Conservation (phyloP, 2,329 filamentous ascomycete genomes). For the Cercospora sp. region DNA sequence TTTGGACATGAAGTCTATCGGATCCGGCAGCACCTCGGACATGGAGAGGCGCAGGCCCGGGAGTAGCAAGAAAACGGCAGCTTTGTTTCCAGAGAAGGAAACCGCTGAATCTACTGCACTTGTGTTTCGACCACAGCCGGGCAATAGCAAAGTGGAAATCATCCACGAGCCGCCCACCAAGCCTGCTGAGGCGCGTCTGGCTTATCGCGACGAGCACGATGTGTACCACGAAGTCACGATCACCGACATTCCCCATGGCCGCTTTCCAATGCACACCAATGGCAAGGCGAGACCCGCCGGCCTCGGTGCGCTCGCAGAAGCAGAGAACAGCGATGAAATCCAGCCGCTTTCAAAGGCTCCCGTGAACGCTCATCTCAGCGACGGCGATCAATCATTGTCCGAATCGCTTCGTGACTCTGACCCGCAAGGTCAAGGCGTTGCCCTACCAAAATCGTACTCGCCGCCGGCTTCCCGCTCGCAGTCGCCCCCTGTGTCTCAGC, state of each 20-base stretch:
- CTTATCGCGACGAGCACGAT: conserved; percentile 25
- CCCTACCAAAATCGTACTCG: conserved; percentile 3
- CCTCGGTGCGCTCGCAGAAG: conserved; percentile 17
- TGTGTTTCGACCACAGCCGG: conserved; percentile 14
- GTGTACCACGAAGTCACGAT: conserved; percentile 26
- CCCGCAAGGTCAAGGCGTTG: conserved; percentile 15
- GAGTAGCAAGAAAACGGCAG: conserved; percentile 5
- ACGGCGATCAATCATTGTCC: conserved; percentile 1
- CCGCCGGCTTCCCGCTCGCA: conserved; percentile 10
- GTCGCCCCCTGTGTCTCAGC: conserved; percentile 11
- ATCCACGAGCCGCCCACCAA: conserved; percentile 24
- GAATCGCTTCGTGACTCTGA: conserved; percentile 19
- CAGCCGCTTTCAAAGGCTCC: neutral
- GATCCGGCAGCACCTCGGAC: conserved; percentile 14
- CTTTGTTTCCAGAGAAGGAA: conserved; percentile 12
- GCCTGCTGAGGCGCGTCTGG: conserved; percentile 23
- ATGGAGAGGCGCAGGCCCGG: conserved; percentile 11
- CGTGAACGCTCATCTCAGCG: neutral
- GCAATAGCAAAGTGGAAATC: conserved; percentile 23
- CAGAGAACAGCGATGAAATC: conserved; percentile 10
- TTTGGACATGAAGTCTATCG: conserved; percentile 15
- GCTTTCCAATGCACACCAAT: conserved; percentile 17
- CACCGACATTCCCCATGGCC: conserved; percentile 22
- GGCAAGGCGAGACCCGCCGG: conserved; percentile 15
- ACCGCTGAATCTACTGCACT: conserved; percentile 16